phyloP scores from a whole-genome alignment of 306 rosid species.

The Rubus parviflorus region DNA sequence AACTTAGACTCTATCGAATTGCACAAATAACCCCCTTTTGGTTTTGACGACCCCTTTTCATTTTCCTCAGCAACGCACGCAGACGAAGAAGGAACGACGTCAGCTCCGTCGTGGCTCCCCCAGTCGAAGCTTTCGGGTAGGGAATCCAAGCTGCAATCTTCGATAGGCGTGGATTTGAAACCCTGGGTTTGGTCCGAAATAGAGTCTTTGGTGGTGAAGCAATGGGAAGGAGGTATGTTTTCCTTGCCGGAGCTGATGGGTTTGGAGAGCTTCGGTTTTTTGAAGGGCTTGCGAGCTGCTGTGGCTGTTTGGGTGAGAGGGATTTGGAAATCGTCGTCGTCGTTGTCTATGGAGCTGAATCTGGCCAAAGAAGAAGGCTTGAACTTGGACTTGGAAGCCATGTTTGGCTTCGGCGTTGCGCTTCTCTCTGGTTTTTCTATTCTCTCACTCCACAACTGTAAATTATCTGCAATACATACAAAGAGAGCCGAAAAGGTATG shows the following conservation, averaged over 20 bases:
- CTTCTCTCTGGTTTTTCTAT: background rate
- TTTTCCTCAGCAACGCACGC: background rate
- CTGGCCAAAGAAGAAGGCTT: background rate
- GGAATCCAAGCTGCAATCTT: conserved; percentile 51
- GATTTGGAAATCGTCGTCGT: conserved; percentile 51
- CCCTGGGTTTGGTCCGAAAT: conserved; percentile 12
- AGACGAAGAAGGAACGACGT: conserved; percentile 9
- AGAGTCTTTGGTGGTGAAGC: background rate
- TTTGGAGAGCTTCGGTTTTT: conserved; percentile 16
- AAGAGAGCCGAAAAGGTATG: background rate
- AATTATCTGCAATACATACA: too few species aligned
- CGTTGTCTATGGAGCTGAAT: conserved; percentile 21
- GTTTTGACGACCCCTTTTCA: conserved; percentile 20
- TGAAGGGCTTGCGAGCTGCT: conserved; percentile 19
- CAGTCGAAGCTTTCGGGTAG: conserved; percentile 52
- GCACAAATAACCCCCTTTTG: conserved; percentile 36
- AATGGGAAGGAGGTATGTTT: conserved; percentile 30
- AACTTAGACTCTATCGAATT: conserved; percentile 76
- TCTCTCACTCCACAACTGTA: background rate
- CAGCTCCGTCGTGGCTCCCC: conserved; percentile 4
- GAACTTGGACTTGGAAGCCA: conserved; percentile 11
- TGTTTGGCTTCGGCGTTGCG: background rate
- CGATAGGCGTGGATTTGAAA: conserved; percentile 9
- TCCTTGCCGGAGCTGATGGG: conserved; percentile 50
- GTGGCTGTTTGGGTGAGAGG: conserved; percentile 53